Percentiles rank a stretch among this genome's conserved stretches.
These are phyloP conservation scores for Mycena capillaripes DNA, from an alignment of 768 basidiomycete species.

Conservation along the genomic window DNA sequence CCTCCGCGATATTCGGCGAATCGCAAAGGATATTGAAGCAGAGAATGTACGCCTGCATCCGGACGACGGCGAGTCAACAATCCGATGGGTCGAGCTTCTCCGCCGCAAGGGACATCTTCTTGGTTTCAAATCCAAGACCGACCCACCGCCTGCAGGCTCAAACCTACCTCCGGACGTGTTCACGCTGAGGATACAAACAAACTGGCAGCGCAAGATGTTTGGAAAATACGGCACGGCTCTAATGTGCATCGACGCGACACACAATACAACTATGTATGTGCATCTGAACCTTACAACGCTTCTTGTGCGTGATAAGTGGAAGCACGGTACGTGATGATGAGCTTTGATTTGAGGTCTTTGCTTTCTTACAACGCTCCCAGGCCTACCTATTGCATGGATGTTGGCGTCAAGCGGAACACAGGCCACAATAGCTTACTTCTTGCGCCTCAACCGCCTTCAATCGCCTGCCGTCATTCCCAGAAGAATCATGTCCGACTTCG, in stretches of 20 bases:
- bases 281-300: slow-evolving; percentile 21
- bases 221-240: slow-evolving; percentile 9
- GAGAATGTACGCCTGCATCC: no score
- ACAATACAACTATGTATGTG: slow-evolving; percentile 28
- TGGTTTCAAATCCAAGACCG: slow-evolving; percentile 3
- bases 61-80: no score
- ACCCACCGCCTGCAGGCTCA: slow-evolving; percentile 18
- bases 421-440: slow-evolving; percentile 36
- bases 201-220: slow-evolving; percentile 22
- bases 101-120: background rate
- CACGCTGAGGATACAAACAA: slow-evolving; percentile 14
- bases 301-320: slow-evolving; percentile 8
- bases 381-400: slow-evolving; percentile 41
- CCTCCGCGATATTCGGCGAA: no score
- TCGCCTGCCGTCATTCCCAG: background rate
- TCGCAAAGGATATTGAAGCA: no score
- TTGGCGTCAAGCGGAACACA: slow-evolving; percentile 36
- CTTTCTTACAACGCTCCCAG: background rate
- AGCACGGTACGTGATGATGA: background rate
- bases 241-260: slow-evolving; percentile 27
- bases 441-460: slow-evolving; percentile 14
- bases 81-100: no score
- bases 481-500: slow-evolving; percentile 23
- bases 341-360: background rate
- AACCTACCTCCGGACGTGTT: slow-evolving; percentile 11